A percentile compares a stretch with the other conserved stretches of the same genome.
phyloP scores from a whole-genome alignment of 2,329 filamentous ascomycete genomes.

The Hymenoscyphus occultus region DNA sequence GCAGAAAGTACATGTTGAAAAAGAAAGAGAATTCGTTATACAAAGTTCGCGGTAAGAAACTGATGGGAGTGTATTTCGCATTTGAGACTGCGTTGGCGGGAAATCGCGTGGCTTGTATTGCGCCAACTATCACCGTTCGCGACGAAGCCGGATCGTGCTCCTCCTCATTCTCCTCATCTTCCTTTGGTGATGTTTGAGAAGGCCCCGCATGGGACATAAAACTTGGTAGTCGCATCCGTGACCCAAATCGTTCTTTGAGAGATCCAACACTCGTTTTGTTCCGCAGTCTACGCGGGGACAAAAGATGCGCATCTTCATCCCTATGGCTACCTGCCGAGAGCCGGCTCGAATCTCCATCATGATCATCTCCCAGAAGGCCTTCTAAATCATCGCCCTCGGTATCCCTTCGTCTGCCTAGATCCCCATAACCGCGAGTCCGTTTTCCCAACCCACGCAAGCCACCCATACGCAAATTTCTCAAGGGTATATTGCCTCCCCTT shows the following conservation, averaged over 20 bases:
- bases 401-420: conserved; percentile 55
- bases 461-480: conserved; percentile 68
- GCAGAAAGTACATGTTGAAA: conserved; percentile 98
- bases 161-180: conserved; percentile 45
- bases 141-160: conserved; percentile 67
- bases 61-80: conserved; percentile 94
- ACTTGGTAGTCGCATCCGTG: conserved; percentile 61
- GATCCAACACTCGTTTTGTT: conserved; percentile 40
- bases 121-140: conserved; percentile 73
- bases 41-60: conserved; percentile 87
- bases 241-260: conserved; percentile 45
- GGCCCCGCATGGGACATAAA: conserved; percentile 52
- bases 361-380: conserved; percentile 62
- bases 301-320: conserved; percentile 73
- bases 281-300: conserved; percentile 43
- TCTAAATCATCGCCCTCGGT: conserved; percentile 64
- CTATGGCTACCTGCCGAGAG: conserved; percentile 59
- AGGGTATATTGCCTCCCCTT: conserved; percentile 54
- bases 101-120: conserved; percentile 69
- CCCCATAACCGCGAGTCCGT: conserved; percentile 52
- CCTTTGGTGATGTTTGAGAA: conserved; percentile 25
- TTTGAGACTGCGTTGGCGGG: conserved; percentile 92
- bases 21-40: conserved; percentile 99
- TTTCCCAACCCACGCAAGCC: conserved; percentile 56
- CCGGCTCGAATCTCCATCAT: conserved; percentile 46